Percentiles rank a stretch among this genome's conserved stretches.
Conservation (phyloP, 202 grass and related monocot genomes). For the Brachypodium distachyon region DNA sequence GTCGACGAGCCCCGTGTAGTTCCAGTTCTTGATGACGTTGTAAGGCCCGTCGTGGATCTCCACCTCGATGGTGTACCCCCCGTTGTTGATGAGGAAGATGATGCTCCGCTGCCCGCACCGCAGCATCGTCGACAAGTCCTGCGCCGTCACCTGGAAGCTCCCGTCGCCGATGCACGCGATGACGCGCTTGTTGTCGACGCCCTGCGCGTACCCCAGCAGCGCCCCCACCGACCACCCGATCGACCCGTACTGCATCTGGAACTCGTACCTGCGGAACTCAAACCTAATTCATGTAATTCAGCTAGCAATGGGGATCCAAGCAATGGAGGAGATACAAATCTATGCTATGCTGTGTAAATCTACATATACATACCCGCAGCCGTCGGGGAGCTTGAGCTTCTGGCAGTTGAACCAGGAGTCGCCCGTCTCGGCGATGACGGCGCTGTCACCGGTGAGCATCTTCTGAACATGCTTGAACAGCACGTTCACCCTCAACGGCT, state of each 20-base stretch:
- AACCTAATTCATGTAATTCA: background rate
- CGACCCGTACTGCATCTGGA: constrained; percentile 39
- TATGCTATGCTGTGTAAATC: too few species aligned
- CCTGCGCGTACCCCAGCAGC: constrained; percentile 26
- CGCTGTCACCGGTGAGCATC: constrained; percentile 12
- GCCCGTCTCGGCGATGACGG: constrained; percentile 37
- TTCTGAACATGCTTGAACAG: constrained; percentile 50
- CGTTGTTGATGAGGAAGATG: constrained; percentile 42
- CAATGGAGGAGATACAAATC: background rate
- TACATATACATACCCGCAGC: constrained; percentile 24
- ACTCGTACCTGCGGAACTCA: constrained; percentile 15
- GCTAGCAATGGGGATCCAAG: background rate
- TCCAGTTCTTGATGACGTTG: constrained; percentile 61
- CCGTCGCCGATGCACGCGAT: constrained; percentile 20
- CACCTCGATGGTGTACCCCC: constrained; percentile 43
- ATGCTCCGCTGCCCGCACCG: constrained; percentile 21
- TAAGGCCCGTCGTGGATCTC: constrained; percentile 55
- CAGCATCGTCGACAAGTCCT: constrained; percentile 36
- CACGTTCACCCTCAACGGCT: constrained; percentile 42
- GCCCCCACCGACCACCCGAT: constrained; percentile 31
- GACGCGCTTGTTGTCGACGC: background rate
- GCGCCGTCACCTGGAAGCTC: constrained; percentile 45
- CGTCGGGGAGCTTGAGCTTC: constrained; percentile 35
- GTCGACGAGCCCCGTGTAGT: constrained; percentile 24
- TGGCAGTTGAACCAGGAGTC: constrained; percentile 56